A percentile compares a stretch with the other conserved stretches of the same genome.
These are phyloP conservation scores for Alternaria ethzedia DNA, from an alignment of 2,329 filamentous ascomycete species.

Conservation along the genomic window DNA sequence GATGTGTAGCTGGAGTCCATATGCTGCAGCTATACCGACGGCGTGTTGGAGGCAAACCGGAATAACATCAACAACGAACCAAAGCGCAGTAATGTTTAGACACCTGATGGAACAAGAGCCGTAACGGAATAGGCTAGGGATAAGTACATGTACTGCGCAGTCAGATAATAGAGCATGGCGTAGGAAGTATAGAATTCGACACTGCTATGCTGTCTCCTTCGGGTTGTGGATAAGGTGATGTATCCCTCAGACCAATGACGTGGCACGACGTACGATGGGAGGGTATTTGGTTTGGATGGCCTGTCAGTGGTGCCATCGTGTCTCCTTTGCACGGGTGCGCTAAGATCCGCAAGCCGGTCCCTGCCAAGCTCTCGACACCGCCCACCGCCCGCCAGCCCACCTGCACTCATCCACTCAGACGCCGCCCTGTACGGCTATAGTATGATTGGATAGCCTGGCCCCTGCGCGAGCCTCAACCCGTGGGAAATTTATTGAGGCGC, in stretches of 20 bases:
- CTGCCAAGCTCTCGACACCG: conserved; percentile 23
- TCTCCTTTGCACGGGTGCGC: conserved; percentile 14
- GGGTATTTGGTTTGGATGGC: conserved; percentile 13
- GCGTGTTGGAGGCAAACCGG: not conserved
- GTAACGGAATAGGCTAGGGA: conserved; percentile 18
- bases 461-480: conserved; percentile 21
- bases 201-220: not conserved
- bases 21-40: not conserved
- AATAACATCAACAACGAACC: not conserved
- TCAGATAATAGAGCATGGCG: not conserved
- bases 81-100: not conserved
- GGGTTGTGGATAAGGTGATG: conserved; percentile 1
- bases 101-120: not conserved
- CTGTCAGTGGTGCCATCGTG: conserved; percentile 34
- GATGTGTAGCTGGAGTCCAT: not conserved
- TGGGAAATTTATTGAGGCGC: conserved; percentile 39
- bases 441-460: conserved; percentile 21
- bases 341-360: conserved; percentile 18
- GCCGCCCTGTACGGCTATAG: conserved; percentile 23
- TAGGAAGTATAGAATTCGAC: not conserved
- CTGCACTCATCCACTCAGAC: conserved; percentile 7
- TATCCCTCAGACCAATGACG: conserved; percentile 24
- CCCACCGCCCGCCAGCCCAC: not conserved
- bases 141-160: not conserved
- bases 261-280: conserved; percentile 21